Percentiles rank a stretch among this genome's conserved stretches.
Conservation (phyloP, 768 basidiomycete genomes). For the Rhizopogon rudus region DNA sequence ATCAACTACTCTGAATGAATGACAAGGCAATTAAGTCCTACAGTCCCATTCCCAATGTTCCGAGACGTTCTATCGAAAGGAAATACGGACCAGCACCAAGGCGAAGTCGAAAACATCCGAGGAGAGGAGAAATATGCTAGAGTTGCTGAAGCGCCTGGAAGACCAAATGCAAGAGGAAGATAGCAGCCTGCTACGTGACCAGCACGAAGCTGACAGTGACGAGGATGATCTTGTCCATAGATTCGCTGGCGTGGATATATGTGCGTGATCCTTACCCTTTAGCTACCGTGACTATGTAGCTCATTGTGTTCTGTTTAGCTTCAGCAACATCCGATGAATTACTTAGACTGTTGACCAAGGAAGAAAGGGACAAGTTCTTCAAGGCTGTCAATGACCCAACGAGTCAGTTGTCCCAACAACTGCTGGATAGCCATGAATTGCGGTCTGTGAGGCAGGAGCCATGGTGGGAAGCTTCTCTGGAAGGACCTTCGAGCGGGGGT, state of each 20-base stretch:
- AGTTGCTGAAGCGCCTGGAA: constrained; percentile 68
- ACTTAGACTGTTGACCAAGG: constrained; percentile 56
- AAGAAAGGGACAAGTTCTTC: constrained; percentile 58
- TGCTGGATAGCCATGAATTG: constrained; percentile 56
- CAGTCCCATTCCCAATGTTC: constrained; percentile 70
- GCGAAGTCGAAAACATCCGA: constrained; percentile 45
- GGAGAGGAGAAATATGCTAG: constrained; percentile 64
- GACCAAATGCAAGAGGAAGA: constrained; percentile 46
- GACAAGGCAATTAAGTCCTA: not conserved
- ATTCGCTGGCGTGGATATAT: constrained; percentile 55
- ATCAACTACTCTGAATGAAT: not conserved
- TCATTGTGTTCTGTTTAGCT: constrained; percentile 33
- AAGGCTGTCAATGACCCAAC: constrained; percentile 54
- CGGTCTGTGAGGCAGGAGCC: constrained; percentile 46
- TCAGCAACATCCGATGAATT: constrained; percentile 49
- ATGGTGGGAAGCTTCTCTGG: constrained; percentile 61
- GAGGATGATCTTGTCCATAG: constrained; percentile 43
- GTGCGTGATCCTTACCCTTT: constrained; percentile 31
- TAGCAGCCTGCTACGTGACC: constrained; percentile 21
- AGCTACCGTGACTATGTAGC: not conserved
- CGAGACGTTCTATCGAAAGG: constrained; percentile 75
- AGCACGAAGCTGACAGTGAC: constrained; percentile 35
- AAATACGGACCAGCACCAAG: constrained; percentile 61
- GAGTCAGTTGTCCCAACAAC: constrained; percentile 53
- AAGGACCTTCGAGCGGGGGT: constrained; percentile 2